A percentile compares a stretch with the other conserved stretches of the same genome.
Evolutionary conservation across 1,139 yeast genomes (phyloP).

Genomic region (Wickerhamiella infanticola): DNA sequence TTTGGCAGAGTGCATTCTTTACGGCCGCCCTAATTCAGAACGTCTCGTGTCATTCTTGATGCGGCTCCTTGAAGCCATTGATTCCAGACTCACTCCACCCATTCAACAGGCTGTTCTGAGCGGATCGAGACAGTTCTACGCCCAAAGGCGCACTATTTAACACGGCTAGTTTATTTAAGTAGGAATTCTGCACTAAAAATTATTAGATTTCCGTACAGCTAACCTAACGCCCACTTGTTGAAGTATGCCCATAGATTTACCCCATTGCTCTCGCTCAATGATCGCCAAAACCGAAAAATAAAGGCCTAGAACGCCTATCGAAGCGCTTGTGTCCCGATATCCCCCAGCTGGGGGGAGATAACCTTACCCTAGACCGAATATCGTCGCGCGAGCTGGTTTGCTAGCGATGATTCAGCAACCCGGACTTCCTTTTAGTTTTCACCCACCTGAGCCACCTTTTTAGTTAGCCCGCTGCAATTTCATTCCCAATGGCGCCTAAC

Average conservation of each 20-base stretch:
- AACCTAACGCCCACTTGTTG: too few relatives aligned
- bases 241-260: too few relatives aligned
- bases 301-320: too few relatives aligned
- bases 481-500: slow-evolving; percentile 10
- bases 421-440: not conserved
- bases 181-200: too few relatives aligned
- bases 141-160: not conserved
- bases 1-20: slow-evolving; percentile 13
- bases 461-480: not conserved
- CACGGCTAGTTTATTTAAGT: too few relatives aligned
- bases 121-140: slow-evolving; percentile 1
- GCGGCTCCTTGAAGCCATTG: slow-evolving; percentile 12
- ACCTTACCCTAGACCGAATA: not conserved
- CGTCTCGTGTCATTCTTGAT: slow-evolving; percentile 12
- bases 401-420: not conserved
- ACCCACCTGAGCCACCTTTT: not conserved
- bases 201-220: too few relatives aligned
- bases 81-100: slow-evolving; percentile 5
- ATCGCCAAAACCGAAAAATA: too few relatives aligned
- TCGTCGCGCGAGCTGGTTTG: not conserved
- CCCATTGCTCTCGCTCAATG: too few relatives aligned
- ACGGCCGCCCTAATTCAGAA: slow-evolving; percentile 9
- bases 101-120: slow-evolving; percentile 8
- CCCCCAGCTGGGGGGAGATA: too few relatives aligned
- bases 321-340: too few relatives aligned